Evolutionary conservation across 257 asterid species (phyloP).

Genomic region (Solanum bukasovii): DNA sequence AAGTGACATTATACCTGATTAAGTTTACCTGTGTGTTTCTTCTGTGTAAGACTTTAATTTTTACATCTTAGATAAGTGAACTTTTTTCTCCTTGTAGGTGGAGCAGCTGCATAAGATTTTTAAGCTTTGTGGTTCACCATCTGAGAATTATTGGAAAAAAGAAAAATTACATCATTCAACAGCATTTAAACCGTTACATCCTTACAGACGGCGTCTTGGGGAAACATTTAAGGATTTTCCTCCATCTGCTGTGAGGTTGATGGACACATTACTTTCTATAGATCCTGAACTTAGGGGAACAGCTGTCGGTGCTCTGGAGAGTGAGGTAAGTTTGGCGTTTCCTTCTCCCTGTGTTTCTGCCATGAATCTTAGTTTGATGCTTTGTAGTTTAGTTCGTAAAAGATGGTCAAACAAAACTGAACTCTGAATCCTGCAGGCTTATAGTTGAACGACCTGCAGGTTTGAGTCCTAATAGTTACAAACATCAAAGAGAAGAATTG

Average conservation of each 20-base stretch:
- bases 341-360: neutral
- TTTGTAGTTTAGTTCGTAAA: neutral
- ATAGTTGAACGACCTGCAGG: neutral
- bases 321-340: constrained; percentile 36
- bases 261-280: constrained; percentile 71
- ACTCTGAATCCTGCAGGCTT: neutral
- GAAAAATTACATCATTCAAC: constrained; percentile 60
- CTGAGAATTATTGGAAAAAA: constrained; percentile 76
- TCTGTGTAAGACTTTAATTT: neutral
- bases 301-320: constrained; percentile 60
- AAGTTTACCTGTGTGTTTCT: neutral
- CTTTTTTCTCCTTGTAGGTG: constrained; percentile 37
- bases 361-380: neutral
- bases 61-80: neutral
- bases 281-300: constrained; percentile 70
- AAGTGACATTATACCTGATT: neutral
- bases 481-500: neutral
- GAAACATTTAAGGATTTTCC: constrained; percentile 68
- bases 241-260: constrained; percentile 44
- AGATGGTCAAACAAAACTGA: neutral
- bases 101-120: constrained; percentile 87
- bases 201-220: constrained; percentile 56
- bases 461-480: neutral
- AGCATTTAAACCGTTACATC: constrained; percentile 57
- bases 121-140: constrained; percentile 90